These are phyloP conservation scores for Aspergillus nomiae DNA, from an alignment of 2,329 filamentous ascomycete species.

Conservation along the genomic window DNA sequence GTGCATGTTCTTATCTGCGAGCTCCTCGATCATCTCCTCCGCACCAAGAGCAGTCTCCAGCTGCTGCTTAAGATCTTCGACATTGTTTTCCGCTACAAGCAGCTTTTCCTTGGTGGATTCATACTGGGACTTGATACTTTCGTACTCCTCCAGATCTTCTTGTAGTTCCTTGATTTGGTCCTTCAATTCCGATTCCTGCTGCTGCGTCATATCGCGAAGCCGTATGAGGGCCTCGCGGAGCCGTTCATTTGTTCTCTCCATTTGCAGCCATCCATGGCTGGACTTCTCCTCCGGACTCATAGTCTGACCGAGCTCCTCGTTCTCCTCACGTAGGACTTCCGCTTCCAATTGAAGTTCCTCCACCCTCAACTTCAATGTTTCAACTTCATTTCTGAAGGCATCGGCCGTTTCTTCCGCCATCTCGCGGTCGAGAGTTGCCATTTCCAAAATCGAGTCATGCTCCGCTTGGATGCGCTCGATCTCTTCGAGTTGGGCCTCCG, in stretches of 20 bases:
- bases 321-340: slow-evolving; percentile 85
- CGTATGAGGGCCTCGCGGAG: slow-evolving; percentile 81
- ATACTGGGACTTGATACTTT: slow-evolving; percentile 68
- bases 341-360: slow-evolving; percentile 88
- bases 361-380: slow-evolving; percentile 70
- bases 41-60: slow-evolving; percentile 84
- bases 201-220: slow-evolving; percentile 82
- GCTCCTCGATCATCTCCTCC: slow-evolving; percentile 91
- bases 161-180: slow-evolving; percentile 74
- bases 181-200: slow-evolving; percentile 77
- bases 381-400: slow-evolving; percentile 75
- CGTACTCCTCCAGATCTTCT: slow-evolving; percentile 70
- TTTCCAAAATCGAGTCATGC: slow-evolving; percentile 80
- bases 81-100: slow-evolving; percentile 68
- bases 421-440: slow-evolving; percentile 86
- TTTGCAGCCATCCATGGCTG: slow-evolving; percentile 84
- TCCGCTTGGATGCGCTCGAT: slow-evolving; percentile 77
- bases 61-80: slow-evolving; percentile 86
- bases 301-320: slow-evolving; percentile 76
- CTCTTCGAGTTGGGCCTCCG: slow-evolving; percentile 67
- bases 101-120: slow-evolving; percentile 72
- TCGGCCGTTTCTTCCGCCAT: slow-evolving; percentile 96
- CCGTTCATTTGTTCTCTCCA: slow-evolving; percentile 87
- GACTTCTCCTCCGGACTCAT: slow-evolving; percentile 87
- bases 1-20: slow-evolving; percentile 83